Conservation (phyloP, 73 alveolate genomes). For the Paramecium octaurelia region DNA sequence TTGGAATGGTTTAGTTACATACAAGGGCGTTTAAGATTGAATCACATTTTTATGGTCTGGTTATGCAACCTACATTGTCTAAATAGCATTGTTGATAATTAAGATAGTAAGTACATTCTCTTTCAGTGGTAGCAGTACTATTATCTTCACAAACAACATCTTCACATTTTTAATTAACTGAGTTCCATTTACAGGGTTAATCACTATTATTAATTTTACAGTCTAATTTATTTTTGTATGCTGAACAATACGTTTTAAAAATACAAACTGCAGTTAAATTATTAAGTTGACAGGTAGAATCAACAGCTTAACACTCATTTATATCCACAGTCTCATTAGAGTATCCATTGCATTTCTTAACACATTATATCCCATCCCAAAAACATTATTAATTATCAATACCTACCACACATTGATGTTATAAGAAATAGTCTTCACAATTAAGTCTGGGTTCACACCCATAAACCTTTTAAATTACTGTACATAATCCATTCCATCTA, state of each 20-base stretch:
- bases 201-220: neutral
- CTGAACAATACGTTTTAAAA: neutral
- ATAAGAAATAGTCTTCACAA: neutral
- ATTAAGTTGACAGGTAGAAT: neutral
- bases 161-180: neutral
- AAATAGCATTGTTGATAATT: neutral
- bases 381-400: neutral
- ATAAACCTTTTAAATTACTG: neutral
- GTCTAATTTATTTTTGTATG: neutral
- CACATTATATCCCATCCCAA: neutral
- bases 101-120: neutral
- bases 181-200: neutral
- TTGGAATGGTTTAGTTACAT: neutral
- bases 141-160: conserved; percentile 1
- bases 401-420: neutral
- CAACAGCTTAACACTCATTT: neutral
- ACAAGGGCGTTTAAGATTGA: neutral
- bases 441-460: neutral
- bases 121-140: neutral
- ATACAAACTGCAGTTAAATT: neutral
- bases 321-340: neutral
- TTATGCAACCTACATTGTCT: neutral
- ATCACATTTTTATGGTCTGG: neutral
- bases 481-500: neutral
- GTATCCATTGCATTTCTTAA: neutral